These are phyloP conservation scores for Phlegmacium glaucopus DNA, from an alignment of 768 basidiomycete species.

Conservation along the genomic window DNA sequence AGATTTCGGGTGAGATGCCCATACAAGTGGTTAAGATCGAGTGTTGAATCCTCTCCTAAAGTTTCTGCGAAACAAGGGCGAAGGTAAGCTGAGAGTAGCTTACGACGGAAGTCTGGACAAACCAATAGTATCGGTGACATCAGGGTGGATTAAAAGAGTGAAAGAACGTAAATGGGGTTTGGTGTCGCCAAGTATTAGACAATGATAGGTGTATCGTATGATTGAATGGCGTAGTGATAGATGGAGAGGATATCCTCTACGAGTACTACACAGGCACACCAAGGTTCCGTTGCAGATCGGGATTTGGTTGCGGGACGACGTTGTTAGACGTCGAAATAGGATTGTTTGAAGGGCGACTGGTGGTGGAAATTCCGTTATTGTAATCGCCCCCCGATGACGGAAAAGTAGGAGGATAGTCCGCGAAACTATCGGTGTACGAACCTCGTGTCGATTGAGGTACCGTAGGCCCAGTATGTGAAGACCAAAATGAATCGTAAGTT, in stretches of 20 bases:
- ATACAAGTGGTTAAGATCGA: no score
- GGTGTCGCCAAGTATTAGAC: no score
- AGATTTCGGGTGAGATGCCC: no score
- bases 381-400: slow-evolving; percentile 5
- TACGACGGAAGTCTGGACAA: no score
- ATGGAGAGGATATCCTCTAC: not conserved
- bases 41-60: no score
- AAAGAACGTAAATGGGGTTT: no score
- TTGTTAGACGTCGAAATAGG: not conserved
- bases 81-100: no score
- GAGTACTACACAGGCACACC: not conserved
- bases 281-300: not conserved
- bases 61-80: no score
- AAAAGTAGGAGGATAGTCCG: slow-evolving; percentile 5
- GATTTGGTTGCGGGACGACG: not conserved
- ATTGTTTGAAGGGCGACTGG: not conserved
- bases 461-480: slow-evolving; percentile 38
- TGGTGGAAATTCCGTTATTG: not conserved
- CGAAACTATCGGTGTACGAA: not conserved
- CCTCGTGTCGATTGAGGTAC: slow-evolving; percentile 10
- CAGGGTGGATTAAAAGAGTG: no score
- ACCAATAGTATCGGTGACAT: no score
- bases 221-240: not conserved
- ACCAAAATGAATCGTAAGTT: slow-evolving; percentile 66
- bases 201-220: no score